Evolutionary conservation across 768 basidiomycete species (phyloP).

Genomic region (Piloderma croceum): DNA sequence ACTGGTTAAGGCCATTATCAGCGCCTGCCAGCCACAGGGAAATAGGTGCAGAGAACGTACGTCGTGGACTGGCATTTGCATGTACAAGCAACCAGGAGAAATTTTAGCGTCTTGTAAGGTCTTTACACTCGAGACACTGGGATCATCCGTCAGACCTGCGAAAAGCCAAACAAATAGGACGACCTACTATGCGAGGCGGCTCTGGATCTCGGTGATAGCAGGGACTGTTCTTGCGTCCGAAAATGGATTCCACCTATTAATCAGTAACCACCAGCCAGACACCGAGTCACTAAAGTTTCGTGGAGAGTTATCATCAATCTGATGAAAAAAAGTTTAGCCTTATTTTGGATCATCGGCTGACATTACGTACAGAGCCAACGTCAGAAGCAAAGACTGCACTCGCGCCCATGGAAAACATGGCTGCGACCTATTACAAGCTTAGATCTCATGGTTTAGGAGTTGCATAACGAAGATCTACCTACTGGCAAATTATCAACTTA

Average conservation of each 20-base stretch:
- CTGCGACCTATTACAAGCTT: constrained; percentile 70
- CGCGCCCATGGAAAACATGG: constrained; percentile 91
- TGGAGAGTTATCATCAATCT: constrained; percentile 94
- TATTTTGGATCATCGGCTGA: background rate
- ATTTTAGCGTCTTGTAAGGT: constrained; percentile 95
- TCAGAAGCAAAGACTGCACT: constrained; percentile 89
- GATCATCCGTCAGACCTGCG: constrained; percentile 7
- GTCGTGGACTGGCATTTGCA: constrained; percentile 92
- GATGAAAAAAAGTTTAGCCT: constrained; percentile 5
- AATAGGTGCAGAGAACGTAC: constrained; percentile 34
- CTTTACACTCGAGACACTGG: constrained; percentile 90
- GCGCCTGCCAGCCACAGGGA: background rate
- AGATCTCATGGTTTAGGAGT: too few species aligned
- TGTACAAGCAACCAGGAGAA: constrained; percentile 82
- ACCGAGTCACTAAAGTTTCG: constrained; percentile 92
- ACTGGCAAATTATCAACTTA: constrained; percentile 88
- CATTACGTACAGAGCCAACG: constrained; percentile 69
- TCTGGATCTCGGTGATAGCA: constrained; percentile 89
- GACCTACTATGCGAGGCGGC: constrained; percentile 89
- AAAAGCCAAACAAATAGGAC: background rate
- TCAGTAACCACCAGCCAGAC: constrained; percentile 92
- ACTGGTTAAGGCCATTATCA: constrained; percentile 38
- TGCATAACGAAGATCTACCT: constrained; percentile 16
- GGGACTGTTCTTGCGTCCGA: constrained; percentile 72
- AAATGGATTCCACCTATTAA: constrained; percentile 93